A percentile compares a stretch with the other conserved stretches of the same genome.
Evolutionary conservation across 2,329 filamentous ascomycete species (phyloP).

Genomic region (Fusarium nematophilum): DNA sequence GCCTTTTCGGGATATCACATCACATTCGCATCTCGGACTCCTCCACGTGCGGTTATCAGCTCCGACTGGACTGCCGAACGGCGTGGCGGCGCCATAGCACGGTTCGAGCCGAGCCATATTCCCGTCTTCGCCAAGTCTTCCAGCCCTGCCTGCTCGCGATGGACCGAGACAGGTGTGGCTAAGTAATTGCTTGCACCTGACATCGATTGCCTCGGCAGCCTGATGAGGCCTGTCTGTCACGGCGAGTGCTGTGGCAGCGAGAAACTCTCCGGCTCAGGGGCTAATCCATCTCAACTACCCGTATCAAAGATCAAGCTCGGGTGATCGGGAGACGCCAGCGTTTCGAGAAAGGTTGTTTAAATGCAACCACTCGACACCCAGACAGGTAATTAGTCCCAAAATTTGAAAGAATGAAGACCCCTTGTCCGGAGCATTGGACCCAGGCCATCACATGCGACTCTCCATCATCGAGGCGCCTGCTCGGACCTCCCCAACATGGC

Average conservation of each 20-base stretch:
- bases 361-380: neutral
- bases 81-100: conserved; percentile 23
- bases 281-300: neutral
- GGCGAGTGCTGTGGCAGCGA: neutral
- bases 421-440: neutral
- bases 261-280: neutral
- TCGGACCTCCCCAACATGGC: neutral
- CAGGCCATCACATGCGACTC: conserved; percentile 28
- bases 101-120: conserved; percentile 38
- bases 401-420: neutral
- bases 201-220: conserved; percentile 10
- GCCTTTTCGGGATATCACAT: conserved; percentile 18
- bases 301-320: neutral
- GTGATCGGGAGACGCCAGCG: no score
- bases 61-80: conserved; percentile 27
- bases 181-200: conserved; percentile 12
- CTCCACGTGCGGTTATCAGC: conserved; percentile 24
- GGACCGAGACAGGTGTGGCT: conserved; percentile 14
- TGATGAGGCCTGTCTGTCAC: neutral
- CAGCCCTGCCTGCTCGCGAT: conserved; percentile 3
- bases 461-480: conserved; percentile 22
- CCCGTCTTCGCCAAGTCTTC: conserved; percentile 19
- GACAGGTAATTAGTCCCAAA: neutral
- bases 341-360: neutral
- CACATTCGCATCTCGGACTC: conserved; percentile 1